A percentile compares a stretch with the other conserved stretches of the same genome.
These are phyloP conservation scores for Smittium culicis DNA, from an alignment of 371 early-diverging fungal species.

Conservation along the genomic window DNA sequence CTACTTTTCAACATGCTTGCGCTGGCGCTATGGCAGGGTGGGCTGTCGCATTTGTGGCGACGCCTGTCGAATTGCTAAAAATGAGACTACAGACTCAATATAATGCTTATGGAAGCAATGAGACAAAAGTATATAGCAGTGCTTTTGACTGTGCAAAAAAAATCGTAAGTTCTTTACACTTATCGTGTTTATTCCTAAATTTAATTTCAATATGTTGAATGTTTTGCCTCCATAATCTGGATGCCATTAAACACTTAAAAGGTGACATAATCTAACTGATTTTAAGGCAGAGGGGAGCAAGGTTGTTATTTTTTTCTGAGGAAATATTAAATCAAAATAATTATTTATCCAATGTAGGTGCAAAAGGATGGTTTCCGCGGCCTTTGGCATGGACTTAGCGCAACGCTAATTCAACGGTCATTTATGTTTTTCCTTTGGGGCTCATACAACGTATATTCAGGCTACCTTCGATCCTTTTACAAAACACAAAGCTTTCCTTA, in stretches of 20 bases:
- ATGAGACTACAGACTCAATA: conserved; percentile 85
- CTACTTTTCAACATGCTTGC: conserved; percentile 50
- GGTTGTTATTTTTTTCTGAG: too few species aligned
- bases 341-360: too few species aligned
- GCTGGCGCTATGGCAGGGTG: conserved; percentile 69
- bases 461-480: conserved; percentile 25
- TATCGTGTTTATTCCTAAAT: conserved; percentile 23
- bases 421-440: conserved; percentile 86
- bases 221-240: too few species aligned
- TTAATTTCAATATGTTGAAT: too few species aligned
- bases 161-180: too few species aligned
- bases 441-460: conserved; percentile 51
- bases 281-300: too few species aligned
- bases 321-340: too few species aligned
- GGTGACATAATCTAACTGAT: neutral
- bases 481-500: conserved; percentile 15
- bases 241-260: too few species aligned
- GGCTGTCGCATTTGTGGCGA: conserved; percentile 79
- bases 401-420: conserved; percentile 67
- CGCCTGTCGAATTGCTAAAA: conserved; percentile 73
- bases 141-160: conserved; percentile 73
- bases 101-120: conserved; percentile 34
- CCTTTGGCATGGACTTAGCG: conserved; percentile 67
- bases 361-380: conserved; percentile 61
- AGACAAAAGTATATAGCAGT: conserved; percentile 53